Base-by-base conservation (phyloP, 345 rosid species). In the Limnanthes douglasii region DNA sequence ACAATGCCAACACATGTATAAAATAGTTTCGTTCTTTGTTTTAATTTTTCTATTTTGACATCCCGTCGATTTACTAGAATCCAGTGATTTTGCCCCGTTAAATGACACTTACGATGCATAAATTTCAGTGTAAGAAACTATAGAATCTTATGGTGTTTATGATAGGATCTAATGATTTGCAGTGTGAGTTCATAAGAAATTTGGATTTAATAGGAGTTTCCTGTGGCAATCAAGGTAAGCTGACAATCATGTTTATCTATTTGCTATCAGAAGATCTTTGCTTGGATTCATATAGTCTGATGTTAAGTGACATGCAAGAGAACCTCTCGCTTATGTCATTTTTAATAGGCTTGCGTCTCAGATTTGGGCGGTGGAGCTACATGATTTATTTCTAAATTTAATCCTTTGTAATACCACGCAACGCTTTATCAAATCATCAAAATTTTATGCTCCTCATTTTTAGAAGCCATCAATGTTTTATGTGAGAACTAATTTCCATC, bases 281-380 rank as follows among this genome's bases (percentile, higher is more conserved):
- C 26, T 53, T 90, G 45, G 96, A 90, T 46, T 63, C 93, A 30
- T 84, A 80, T 52, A 64, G 53, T 64, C 68, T 84, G 56, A 80
- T 90, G 75, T 46, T 84, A 64, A 84, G 70, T 46, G 96, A 90
- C 70, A 84, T 84, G 92, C 94, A 74, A 66, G 98, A 90, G 65
- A 90, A 85, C 63, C 57, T 73, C 11, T 84, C 98, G 18, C 96
- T 80, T 7, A 86, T 90, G 50, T 90, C 98, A 44, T 90, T 72
- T 62, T 84, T 10, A 80, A 94, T 60, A 72, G 94, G 45, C 88
- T 90, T 49, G 96, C 92, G 49, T 72, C 96, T 63, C 98, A 90
- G 98, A 75, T 90, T 48, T 90, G 96, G 98, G 80, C 98, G 46
- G 98, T 84, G 74, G 80, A 84, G 93, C 95, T 77, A 66, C 66